These are phyloP conservation scores for Nitzschia sp. DNA, from an alignment of 108 stramenopile genomes.

Conservation along the genomic window DNA sequence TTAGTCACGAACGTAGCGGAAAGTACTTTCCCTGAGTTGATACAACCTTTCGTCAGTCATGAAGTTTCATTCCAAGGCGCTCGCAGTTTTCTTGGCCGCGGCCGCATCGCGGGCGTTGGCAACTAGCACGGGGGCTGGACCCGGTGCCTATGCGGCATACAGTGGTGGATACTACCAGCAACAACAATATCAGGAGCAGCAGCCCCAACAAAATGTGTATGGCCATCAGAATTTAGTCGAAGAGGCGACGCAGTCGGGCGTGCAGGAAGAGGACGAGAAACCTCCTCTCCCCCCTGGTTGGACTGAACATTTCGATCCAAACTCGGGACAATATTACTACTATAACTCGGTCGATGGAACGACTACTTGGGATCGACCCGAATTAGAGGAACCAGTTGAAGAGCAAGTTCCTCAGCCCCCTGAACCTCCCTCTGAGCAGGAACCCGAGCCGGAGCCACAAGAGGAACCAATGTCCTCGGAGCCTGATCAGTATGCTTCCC, in stretches of 20 bases:
- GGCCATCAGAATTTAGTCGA: constrained; percentile 2
- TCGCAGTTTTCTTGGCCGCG: not conserved
- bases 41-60: no score
- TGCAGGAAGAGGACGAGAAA: constrained; percentile 4
- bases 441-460: constrained; percentile 11
- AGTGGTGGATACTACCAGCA: constrained; percentile 19
- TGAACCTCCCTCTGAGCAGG: constrained; percentile 16
- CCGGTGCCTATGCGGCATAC: not conserved
- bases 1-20: no score
- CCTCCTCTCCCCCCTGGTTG: constrained; percentile 55
- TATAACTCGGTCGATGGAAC: constrained; percentile 75
- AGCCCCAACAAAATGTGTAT: constrained; percentile 24
- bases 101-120: not conserved
- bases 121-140: not conserved
- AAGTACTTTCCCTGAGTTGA: no score
- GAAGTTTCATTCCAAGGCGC: constrained; percentile 5
- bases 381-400: constrained; percentile 20
- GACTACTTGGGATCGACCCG: constrained; percentile 84
- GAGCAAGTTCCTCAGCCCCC: constrained; percentile 5
- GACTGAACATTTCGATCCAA: constrained; percentile 77
- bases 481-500: not conserved
- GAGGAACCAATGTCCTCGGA: constrained; percentile 16
- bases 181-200: constrained; percentile 21
- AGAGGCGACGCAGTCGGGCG: not conserved
- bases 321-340: constrained; percentile 75